Conservation (phyloP, 805 yeast genomes). For the Ogataea saltuana region DNA sequence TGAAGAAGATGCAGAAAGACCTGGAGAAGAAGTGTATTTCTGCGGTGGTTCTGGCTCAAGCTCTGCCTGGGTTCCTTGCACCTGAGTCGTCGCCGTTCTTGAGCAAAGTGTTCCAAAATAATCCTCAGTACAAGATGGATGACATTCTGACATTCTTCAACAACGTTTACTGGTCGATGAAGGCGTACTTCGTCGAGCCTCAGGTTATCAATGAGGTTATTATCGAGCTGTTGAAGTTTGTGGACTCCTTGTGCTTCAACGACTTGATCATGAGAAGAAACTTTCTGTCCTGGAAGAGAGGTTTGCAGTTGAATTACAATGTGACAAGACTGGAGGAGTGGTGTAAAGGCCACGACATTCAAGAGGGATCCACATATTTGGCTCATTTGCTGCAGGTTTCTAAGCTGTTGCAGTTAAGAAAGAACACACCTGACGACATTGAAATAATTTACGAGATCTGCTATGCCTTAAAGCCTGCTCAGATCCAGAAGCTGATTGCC, state of each 20-base stretch:
- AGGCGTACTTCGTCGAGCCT: conserved; percentile 81
- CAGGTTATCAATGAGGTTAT: conserved; percentile 84
- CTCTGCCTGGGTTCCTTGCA: conserved; percentile 93
- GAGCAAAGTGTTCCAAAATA: conserved; percentile 75
- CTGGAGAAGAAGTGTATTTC: conserved; percentile 88
- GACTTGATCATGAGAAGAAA: conserved; percentile 93
- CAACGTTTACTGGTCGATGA: conserved; percentile 90
- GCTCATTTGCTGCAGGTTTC: conserved; percentile 91
- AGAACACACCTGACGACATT: conserved; percentile 85
- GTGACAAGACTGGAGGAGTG: conserved; percentile 96
- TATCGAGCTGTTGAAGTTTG: conserved; percentile 76
- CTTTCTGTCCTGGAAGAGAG: conserved; percentile 96
- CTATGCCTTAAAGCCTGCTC: conserved; percentile 91
- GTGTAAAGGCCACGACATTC: conserved; percentile 92
- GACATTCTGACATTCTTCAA: conserved; percentile 88
- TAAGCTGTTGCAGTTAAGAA: conserved; percentile 87
- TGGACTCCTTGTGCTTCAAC: conserved; percentile 92
- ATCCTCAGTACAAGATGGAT: conserved; percentile 85
- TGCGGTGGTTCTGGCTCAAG: conserved; percentile 94
- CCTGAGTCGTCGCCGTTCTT: conserved; percentile 80
- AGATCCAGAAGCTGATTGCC: conserved; percentile 86
- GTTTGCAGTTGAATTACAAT: conserved; percentile 92
- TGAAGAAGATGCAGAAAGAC: conserved; percentile 90
- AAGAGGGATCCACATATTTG: conserved; percentile 81
- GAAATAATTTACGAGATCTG: conserved; percentile 93